Conservation (phyloP, 164 flowering plant species). For the Annona cherimola region DNA sequence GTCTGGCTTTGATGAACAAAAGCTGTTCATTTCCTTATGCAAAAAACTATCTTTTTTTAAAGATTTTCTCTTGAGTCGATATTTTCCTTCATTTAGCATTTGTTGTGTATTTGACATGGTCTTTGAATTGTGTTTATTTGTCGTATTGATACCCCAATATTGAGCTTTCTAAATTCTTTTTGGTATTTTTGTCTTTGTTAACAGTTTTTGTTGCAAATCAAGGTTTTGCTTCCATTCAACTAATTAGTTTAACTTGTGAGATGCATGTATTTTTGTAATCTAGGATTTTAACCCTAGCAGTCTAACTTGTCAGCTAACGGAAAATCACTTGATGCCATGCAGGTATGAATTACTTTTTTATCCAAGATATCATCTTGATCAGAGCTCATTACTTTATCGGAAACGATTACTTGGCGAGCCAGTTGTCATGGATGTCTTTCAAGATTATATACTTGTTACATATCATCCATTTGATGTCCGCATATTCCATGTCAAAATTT, state of each 20-base stretch:
- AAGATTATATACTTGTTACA: slow-evolving; percentile 84
- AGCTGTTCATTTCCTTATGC: not conserved
- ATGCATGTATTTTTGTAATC: too few species aligned
- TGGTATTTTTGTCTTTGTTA: not conserved
- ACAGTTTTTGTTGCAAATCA: not conserved
- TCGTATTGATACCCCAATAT: not conserved
- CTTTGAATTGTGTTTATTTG: not conserved
- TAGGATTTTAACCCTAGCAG: too few species aligned
- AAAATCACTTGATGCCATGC: slow-evolving; percentile 19
- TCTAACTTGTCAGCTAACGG: not conserved
- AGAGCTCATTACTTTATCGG: slow-evolving; percentile 84
- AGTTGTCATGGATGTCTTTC: slow-evolving; percentile 93
- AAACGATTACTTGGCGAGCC: slow-evolving; percentile 81
- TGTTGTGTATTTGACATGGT: not conserved
- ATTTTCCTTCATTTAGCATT: not conserved
- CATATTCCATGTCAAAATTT: slow-evolving; percentile 68
- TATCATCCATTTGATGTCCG: slow-evolving; percentile 95
- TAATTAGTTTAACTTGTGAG: too few species aligned
- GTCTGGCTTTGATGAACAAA: not conserved
- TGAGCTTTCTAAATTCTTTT: not conserved
- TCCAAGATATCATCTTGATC: slow-evolving; percentile 97
- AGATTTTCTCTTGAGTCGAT: not conserved
- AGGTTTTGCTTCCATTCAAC: not conserved
- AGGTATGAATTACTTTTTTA: slow-evolving; percentile 96
- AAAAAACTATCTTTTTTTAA: too few species aligned